Percentiles rank a stretch among this genome's conserved stretches.
Conservation (phyloP, 2,329 filamentous ascomycete species). For the Penicillium concentricum region DNA sequence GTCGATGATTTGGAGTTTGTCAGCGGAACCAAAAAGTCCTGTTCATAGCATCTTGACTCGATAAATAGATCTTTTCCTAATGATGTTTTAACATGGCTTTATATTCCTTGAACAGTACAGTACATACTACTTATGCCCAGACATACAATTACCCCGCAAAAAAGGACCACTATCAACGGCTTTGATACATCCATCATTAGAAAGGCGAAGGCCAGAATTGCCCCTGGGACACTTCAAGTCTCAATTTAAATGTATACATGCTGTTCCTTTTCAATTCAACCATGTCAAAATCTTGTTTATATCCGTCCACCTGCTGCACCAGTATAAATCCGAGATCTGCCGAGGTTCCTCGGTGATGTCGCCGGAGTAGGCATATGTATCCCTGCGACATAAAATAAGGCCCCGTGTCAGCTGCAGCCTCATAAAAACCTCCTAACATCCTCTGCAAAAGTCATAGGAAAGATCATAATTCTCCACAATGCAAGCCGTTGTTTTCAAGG, state of each 20-base stretch:
- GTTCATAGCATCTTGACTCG: slow-evolving; percentile 28
- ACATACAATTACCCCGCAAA: not conserved
- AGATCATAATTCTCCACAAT: slow-evolving; percentile 47
- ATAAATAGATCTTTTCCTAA: slow-evolving; percentile 22
- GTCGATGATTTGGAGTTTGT: slow-evolving; percentile 41
- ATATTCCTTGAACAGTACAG: not conserved
- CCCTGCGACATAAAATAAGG: not conserved
- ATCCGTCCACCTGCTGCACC: not conserved
- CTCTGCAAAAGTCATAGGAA: not conserved
- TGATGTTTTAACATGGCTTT: not conserved
- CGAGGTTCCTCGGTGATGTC: slow-evolving; percentile 1
- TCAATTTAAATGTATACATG: no score
- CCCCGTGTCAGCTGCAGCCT: not conserved
- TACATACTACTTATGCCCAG: no score
- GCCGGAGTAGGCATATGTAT: not conserved
- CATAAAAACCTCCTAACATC: not conserved
- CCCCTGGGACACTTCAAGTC: not conserved
- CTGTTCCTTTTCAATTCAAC: not conserved
- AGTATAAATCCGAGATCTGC: not conserved
- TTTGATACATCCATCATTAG: not conserved
- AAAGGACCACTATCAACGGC: not conserved
- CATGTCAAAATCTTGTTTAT: not conserved
- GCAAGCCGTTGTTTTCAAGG: slow-evolving; percentile 86
- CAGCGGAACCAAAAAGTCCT: slow-evolving; percentile 39
- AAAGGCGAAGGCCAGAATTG: not conserved